Percentiles rank a stretch among this genome's conserved stretches.
Evolutionary conservation across 768 basidiomycete genomes (phyloP).

Genomic region (Hydnum rufescens): DNA sequence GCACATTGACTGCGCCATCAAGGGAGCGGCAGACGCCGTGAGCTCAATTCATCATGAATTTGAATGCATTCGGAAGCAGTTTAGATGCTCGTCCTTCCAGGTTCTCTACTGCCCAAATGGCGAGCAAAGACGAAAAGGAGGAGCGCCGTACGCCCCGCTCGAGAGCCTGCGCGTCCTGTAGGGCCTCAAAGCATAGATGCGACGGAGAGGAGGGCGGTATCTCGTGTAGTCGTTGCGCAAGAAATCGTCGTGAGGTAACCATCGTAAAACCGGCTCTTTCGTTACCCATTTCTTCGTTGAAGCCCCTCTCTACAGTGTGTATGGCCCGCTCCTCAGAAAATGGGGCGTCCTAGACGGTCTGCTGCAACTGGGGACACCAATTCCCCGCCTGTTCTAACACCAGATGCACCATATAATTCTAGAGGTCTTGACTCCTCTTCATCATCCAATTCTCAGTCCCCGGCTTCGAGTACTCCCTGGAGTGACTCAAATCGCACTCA

Average conservation of each 20-base stretch:
- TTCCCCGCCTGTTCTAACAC: not conserved
- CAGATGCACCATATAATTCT: not conserved
- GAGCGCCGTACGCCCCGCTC: no score
- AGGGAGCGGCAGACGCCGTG: no score
- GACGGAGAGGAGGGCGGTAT: not conserved
- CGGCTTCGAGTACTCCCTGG: not conserved
- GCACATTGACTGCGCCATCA: no score
- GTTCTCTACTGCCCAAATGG: no score
- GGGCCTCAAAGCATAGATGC: slow-evolving; percentile 2
- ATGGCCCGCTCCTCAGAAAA: slow-evolving; percentile 1
- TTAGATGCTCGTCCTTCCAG: no score
- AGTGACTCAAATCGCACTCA: not conserved
- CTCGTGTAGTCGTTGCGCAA: not conserved
- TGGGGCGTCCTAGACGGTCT: not conserved
- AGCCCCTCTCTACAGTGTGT: not conserved
- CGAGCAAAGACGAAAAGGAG: no score
- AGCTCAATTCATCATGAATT: no score
- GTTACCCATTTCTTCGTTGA: not conserved
- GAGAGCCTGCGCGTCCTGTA: not conserved
- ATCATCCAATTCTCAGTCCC: not conserved
- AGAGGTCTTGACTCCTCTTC: not conserved
- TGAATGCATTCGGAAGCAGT: no score
- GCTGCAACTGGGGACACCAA: not conserved
- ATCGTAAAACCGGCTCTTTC: not conserved
- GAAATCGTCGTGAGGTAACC: not conserved